phyloP scores from a whole-genome alignment of 2,329 filamentous ascomycete genomes.

The Nannizziopsis arthrosporioides region DNA sequence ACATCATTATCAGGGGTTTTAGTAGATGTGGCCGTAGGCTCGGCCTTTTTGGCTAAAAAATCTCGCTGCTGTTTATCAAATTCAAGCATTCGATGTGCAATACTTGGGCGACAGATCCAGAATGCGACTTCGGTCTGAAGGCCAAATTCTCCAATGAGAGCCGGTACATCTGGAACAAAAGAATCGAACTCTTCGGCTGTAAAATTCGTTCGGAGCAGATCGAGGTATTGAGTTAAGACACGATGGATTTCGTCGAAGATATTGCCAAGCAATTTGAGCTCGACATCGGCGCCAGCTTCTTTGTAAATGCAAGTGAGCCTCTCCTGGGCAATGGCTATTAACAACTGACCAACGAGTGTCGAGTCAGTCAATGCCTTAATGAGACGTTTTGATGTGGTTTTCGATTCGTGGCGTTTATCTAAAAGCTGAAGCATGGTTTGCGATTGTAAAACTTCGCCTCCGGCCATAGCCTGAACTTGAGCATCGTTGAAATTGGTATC shows the following conservation, averaged over 20 bases:
- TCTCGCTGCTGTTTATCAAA: constrained; percentile 26
- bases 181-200: constrained; percentile 63
- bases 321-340: constrained; percentile 87
- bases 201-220: constrained; percentile 72
- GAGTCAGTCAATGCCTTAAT: constrained; percentile 68
- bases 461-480: constrained; percentile 78
- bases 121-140: constrained; percentile 74
- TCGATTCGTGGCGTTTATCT: constrained; percentile 68
- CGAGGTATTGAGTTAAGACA: constrained; percentile 75
- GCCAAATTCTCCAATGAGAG: constrained; percentile 65
- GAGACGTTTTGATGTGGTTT: constrained; percentile 63
- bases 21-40: constrained; percentile 14
- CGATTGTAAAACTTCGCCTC: constrained; percentile 64
- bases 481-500: constrained; percentile 78
- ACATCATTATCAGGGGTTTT: constrained; percentile 21
- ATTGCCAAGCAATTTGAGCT: constrained; percentile 79
- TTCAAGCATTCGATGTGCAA: constrained; percentile 52
- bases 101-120: constrained; percentile 63
- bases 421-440: constrained; percentile 70
- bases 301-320: constrained; percentile 75
- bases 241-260: constrained; percentile 84
- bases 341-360: constrained; percentile 64
- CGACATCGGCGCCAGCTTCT: constrained; percentile 52
- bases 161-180: constrained; percentile 61
- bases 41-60: constrained; percentile 21